A percentile compares a stretch with the other conserved stretches of the same genome.
Evolutionary conservation across 805 yeast genomes (phyloP).

Genomic region (Brettanomyces naardenensis): DNA sequence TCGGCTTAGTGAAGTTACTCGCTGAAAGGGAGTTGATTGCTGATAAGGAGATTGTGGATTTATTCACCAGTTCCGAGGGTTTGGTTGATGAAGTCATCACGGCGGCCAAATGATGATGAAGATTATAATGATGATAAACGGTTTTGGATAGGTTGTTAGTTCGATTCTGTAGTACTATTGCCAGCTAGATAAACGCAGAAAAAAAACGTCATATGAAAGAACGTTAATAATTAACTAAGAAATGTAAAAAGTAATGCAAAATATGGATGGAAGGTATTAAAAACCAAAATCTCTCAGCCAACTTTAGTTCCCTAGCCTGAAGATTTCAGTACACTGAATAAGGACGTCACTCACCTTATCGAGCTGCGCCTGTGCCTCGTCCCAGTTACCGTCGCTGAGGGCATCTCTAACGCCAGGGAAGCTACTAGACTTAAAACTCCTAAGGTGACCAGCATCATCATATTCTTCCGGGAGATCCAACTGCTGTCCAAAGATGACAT

Average conservation of each 20-base stretch:
- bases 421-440: constrained; percentile 45
- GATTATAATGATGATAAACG: not conserved
- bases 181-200: too few species aligned
- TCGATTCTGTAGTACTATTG: too few species aligned
- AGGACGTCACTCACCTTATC: constrained; percentile 32
- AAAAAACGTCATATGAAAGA: too few species aligned
- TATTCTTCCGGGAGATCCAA: constrained; percentile 40
- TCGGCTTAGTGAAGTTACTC: constrained; percentile 14
- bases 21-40: constrained; percentile 12
- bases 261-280: too few species aligned
- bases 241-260: not conserved
- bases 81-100: not conserved
- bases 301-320: not conserved
- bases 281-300: not conserved
- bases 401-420: constrained; percentile 77
- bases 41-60: constrained; percentile 7
- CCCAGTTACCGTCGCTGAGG: constrained; percentile 40
- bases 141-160: too few species aligned
- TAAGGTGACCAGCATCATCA: constrained; percentile 17
- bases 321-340: constrained; percentile 9
- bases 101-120: not conserved
- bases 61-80: constrained; percentile 1
- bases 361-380: constrained; percentile 46
- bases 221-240: not conserved
- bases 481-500: constrained; percentile 64